Percentiles rank a stretch among this genome's conserved stretches.
Evolutionary conservation across 2,329 filamentous ascomycete species (phyloP).

Genomic region (Claviceps sp.): DNA sequence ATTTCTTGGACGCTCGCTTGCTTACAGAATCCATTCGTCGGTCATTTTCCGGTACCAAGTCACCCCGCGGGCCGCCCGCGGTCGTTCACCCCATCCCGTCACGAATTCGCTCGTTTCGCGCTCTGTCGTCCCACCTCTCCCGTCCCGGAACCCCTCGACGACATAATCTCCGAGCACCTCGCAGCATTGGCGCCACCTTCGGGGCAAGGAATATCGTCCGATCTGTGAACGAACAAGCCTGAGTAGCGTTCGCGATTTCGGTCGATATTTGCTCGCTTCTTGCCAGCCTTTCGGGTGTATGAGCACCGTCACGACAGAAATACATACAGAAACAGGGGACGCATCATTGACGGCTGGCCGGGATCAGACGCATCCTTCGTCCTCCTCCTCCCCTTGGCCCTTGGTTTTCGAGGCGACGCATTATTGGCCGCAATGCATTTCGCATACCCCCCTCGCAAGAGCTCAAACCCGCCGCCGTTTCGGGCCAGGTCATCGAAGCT

Average conservation of each 20-base stretch:
- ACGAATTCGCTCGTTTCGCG: background rate
- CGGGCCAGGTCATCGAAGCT: slow-evolving; percentile 43
- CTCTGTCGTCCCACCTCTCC: background rate
- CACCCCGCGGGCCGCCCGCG: background rate
- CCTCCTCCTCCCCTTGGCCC: background rate
- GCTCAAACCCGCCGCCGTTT: slow-evolving; percentile 63
- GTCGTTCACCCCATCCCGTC: background rate
- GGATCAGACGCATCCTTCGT: background rate
- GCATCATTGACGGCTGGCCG: background rate
- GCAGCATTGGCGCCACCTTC: background rate
- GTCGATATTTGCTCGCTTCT: background rate
- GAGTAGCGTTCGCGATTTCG: background rate
- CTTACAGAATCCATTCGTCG: background rate
- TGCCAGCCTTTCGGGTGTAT: background rate
- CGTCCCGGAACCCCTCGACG: background rate
- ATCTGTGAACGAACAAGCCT: background rate
- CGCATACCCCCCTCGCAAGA: slow-evolving; percentile 76
- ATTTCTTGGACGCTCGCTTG: background rate
- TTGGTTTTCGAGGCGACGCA: background rate
- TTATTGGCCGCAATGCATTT: slow-evolving; percentile 57
- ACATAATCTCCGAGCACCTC: background rate
- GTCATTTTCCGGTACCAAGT: background rate
- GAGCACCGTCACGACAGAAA: background rate
- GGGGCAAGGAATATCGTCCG: background rate
- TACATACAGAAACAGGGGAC: background rate